Percentiles rank a stretch among this genome's conserved stretches.
Conservation (phyloP, 2,329 filamentous ascomycete genomes). For the Fusarium continuum region DNA sequence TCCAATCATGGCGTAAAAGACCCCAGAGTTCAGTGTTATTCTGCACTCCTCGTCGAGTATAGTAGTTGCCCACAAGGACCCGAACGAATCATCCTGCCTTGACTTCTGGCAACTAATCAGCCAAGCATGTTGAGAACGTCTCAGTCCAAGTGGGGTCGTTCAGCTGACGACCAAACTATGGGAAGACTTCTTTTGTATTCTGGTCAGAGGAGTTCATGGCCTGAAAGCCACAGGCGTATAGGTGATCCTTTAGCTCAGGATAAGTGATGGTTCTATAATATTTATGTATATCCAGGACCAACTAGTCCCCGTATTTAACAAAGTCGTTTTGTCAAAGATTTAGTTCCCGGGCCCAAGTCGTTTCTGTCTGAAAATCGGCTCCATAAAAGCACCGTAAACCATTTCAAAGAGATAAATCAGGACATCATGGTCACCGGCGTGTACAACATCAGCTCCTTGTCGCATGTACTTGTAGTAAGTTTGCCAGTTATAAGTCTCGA, state of each 20-base stretch:
- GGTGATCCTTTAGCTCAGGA: conserved; percentile 53
- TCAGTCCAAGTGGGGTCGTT: too few relatives aligned
- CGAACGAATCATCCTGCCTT: conserved; percentile 66
- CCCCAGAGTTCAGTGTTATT: conserved; percentile 68
- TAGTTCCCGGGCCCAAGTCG: conserved; percentile 57
- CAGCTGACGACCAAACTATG: conserved; percentile 66
- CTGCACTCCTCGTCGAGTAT: conserved; percentile 61
- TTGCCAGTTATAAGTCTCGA: conserved; percentile 62
- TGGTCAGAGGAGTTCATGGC: conserved; percentile 54
- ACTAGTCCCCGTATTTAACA: conserved; percentile 60
- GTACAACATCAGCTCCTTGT: conserved; percentile 59
- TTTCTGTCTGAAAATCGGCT: conserved; percentile 60
- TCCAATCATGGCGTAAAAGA: conserved; percentile 63
- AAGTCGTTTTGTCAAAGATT: conserved; percentile 59
- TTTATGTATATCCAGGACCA: conserved; percentile 69
- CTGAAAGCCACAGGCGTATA: conserved; percentile 63
- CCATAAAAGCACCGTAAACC: conserved; percentile 64
- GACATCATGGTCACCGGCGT: conserved; percentile 59
- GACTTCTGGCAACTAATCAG: conserved; percentile 56
- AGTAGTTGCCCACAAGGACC: conserved; percentile 67
- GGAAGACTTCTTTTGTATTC: conserved; percentile 49
- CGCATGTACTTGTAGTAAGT: conserved; percentile 63
- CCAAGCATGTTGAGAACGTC: conserved; percentile 61
- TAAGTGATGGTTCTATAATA: conserved; percentile 65
- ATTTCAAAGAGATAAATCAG: conserved; percentile 69